Conservation (phyloP, 73 alveolate genomes). For the Paramecium octaurelia region DNA sequence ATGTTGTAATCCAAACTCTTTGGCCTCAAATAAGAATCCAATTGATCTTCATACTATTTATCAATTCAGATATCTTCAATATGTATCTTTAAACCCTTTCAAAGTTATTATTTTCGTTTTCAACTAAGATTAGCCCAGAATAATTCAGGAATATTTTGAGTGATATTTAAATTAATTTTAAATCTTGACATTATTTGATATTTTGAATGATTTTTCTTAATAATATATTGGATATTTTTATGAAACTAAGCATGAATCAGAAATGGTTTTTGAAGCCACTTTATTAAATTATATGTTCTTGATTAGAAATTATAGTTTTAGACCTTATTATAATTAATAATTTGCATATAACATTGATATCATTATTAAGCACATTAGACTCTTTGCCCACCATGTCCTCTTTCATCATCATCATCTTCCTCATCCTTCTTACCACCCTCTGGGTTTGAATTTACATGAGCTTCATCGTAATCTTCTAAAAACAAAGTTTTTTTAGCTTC, state of each 20-base stretch:
- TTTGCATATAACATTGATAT: constrained; percentile 3
- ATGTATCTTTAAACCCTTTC: no score
- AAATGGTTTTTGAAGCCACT: background rate
- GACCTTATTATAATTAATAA: background rate
- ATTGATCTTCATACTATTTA: no score
- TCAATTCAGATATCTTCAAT: no score
- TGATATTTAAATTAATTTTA: no score
- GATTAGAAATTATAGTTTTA: background rate
- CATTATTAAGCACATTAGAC: constrained; percentile 64
- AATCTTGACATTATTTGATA: no score
- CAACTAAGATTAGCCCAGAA: no score
- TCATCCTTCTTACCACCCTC: constrained; percentile 58
- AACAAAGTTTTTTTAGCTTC: constrained; percentile 3
- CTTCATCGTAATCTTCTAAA: constrained; percentile 47
- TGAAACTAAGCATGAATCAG: background rate
- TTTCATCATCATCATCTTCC: constrained; percentile 55
- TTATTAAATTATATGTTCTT: background rate
- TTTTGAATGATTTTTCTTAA: no score
- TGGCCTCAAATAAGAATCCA: no score
- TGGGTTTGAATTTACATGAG: constrained; percentile 46
- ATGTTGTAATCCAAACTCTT: no score
- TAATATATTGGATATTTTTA: no score
- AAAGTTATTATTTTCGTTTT: no score
- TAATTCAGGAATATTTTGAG: no score
- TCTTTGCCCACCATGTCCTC: constrained; percentile 57